Evolutionary conservation across 345 rosid genomes (phyloP).

Genomic region (Gossypium anomalum): DNA sequence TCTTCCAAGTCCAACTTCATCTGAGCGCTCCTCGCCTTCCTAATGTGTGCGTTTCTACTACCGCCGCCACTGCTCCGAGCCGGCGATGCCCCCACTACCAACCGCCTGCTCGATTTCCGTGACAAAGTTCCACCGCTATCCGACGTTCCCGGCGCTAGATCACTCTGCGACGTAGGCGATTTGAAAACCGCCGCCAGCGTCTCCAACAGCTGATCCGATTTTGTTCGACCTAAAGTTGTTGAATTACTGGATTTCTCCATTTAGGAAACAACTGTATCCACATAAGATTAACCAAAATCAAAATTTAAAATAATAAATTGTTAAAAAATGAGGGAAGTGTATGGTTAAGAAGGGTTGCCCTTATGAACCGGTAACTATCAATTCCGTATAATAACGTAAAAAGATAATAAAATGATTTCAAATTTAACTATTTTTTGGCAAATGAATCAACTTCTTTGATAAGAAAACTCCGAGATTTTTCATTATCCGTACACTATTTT

Average conservation of each 20-base stretch:
- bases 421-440: neutral
- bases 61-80: slow-evolving; percentile 44
- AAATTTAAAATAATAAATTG: neutral
- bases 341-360: neutral
- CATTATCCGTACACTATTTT: neutral
- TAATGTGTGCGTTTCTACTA: slow-evolving; percentile 57
- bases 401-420: neutral
- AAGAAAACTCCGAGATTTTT: neutral
- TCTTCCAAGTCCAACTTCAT: slow-evolving; percentile 70
- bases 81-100: slow-evolving; percentile 52
- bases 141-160: slow-evolving; percentile 17
- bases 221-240: slow-evolving; percentile 59
- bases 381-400: neutral
- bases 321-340: neutral
- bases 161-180: slow-evolving; percentile 44
- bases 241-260: slow-evolving; percentile 51
- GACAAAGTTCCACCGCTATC: slow-evolving; percentile 44
- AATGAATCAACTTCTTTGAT: too few relatives aligned
- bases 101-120: slow-evolving; percentile 67
- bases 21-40: slow-evolving; percentile 90
- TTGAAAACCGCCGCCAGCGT: slow-evolving; percentile 63
- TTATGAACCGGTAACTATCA: neutral
- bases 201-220: slow-evolving; percentile 78
- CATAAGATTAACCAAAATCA: neutral
- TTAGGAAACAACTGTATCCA: neutral